Evolutionary conservation across 345 rosid genomes (phyloP), one percentile per base, ranked within the genome.

Genomic region (Sonneratia alba): DNA sequence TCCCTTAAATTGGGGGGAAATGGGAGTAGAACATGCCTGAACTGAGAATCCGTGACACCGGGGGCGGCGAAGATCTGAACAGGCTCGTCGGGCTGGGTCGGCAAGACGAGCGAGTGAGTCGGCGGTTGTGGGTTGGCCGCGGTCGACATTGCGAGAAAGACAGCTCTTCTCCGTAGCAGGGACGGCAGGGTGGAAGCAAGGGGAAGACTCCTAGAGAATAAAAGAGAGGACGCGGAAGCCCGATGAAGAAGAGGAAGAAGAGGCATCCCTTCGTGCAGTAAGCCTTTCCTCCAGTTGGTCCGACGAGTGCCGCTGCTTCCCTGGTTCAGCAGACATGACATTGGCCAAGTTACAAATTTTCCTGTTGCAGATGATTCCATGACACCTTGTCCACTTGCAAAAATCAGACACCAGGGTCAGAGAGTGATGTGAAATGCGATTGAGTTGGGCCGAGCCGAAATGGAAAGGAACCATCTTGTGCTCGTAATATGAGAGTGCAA

Each of bases 41-140:
- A 91, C 48, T 83, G 87, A 40, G 87, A 64, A 55, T 88, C 86
- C 47, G 97, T 78, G 74, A 94, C 71, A 34, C 97, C 95, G 0
- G 86, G 79, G 21, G 87, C 83, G 8, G 91, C 96, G 48, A 79
- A 64, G 75, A 94, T 48, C 47, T 66, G 79, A 69, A 91, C 91
- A 76, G 92, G 88, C 6, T 87, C 84, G 43, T 38, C 76, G 74
- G 81, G 88, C 84, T 87, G 96, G 78, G 67, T 68, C 55, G 75
- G 59, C 63, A 72, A 67, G 57, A 69, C 59, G 75, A 72, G 75
- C 3, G 70, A 63, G 75, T 49, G 75, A 3, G 70, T 14, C 69
- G 16, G 75, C 1, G 75, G 43, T n/a, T 59, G 47, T 65, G 75
- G 38, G 49, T 13, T 40, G 27, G 75, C 36, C 2, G 19, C 62